Conservation (phyloP, 257 asterid genomes). For the Ilex aquifolium region DNA sequence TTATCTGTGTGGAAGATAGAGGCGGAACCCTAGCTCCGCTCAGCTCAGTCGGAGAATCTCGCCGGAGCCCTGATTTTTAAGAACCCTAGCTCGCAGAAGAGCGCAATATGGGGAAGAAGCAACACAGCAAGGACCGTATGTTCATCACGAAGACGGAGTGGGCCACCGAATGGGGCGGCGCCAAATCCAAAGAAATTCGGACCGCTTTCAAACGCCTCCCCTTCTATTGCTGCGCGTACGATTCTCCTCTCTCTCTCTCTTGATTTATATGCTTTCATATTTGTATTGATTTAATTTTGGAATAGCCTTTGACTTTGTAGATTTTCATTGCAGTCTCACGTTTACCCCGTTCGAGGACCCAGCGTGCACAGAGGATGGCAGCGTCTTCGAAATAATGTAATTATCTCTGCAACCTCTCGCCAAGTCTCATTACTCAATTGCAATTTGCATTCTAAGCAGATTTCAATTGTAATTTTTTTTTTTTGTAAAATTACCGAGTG, state of each 20-base stretch:
- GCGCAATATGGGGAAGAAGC: slow-evolving; percentile 86
- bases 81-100: neutral
- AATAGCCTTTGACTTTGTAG: slow-evolving; percentile 4
- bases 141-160: slow-evolving; percentile 96
- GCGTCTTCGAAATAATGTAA: slow-evolving; percentile 75
- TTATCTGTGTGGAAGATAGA: no score
- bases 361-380: slow-evolving; percentile 88
- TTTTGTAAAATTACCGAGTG: no score
- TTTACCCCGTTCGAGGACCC: slow-evolving; percentile 92
- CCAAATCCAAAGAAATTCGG: slow-evolving; percentile 81
- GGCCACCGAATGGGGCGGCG: slow-evolving; percentile 99
- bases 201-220: slow-evolving; percentile 90
- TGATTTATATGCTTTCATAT: neutral
- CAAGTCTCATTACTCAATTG: neutral
- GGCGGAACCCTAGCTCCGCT: neutral
- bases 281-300: neutral
- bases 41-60: neutral
- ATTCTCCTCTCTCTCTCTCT: slow-evolving; percentile 4
- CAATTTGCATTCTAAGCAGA: no score
- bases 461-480: no score
- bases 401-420: slow-evolving; percentile 12
- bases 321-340: slow-evolving; percentile 61
- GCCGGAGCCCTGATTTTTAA: slow-evolving; percentile 16
- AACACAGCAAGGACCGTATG: slow-evolving; percentile 96
- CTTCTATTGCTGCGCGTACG: slow-evolving; percentile 97